Conservation (phyloP, 208 protist genomes). For the Acanthamoeba triangularis region DNA sequence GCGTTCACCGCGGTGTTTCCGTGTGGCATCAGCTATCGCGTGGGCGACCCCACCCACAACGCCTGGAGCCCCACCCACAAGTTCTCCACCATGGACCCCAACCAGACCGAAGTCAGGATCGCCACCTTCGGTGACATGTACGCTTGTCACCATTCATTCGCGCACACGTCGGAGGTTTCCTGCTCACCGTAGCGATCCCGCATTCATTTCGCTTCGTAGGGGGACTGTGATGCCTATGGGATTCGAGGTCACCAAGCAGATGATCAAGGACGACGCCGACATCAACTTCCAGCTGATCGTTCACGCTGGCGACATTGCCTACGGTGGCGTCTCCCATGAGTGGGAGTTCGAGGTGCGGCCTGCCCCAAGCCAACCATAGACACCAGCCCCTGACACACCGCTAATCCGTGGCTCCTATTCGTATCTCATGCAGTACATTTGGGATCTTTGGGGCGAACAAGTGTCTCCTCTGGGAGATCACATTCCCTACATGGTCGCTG, state of each 20-base stretch:
- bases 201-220: neutral
- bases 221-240: slow-evolving; percentile 65
- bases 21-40: slow-evolving; percentile 24
- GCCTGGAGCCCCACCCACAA: neutral
- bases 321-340: slow-evolving; percentile 11
- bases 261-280: slow-evolving; percentile 56
- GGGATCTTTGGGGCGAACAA: slow-evolving; percentile 66
- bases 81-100: slow-evolving; percentile 52
- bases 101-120: slow-evolving; percentile 64
- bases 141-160: neutral
- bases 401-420: no score
- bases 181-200: neutral
- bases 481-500: slow-evolving; percentile 61
- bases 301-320: slow-evolving; percentile 66
- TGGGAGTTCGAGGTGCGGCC: slow-evolving; percentile 46
- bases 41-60: slow-evolving; percentile 41
- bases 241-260: slow-evolving; percentile 69
- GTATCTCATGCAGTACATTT: slow-evolving; percentile 37
- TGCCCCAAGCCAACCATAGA: neutral
- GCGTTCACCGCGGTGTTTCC: neutral
- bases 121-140: slow-evolving; percentile 68
- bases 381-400: neutral
- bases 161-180: neutral
- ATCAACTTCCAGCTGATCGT: slow-evolving; percentile 66
- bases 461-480: slow-evolving; percentile 37